These are phyloP conservation scores for Penicillium digitatum DNA, from an alignment of 2,329 filamentous ascomycete genomes.

Conservation along the genomic window DNA sequence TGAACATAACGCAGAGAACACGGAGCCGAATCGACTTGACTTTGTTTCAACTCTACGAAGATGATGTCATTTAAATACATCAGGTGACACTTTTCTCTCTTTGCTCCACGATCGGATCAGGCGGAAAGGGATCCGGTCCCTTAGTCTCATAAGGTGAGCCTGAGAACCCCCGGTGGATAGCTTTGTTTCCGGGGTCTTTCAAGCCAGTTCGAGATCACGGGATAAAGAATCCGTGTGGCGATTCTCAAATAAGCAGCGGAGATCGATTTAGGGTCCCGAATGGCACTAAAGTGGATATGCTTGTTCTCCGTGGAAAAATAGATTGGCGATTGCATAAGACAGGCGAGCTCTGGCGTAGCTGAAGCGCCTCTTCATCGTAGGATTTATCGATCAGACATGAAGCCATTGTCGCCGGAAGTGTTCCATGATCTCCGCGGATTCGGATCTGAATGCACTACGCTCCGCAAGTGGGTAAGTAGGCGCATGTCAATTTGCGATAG, in stretches of 20 bases:
- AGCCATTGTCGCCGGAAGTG: neutral
- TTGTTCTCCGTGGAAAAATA: neutral
- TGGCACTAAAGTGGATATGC: neutral
- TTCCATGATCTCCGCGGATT: neutral
- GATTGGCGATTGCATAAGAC: neutral
- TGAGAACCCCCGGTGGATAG: neutral
- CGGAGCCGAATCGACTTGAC: no score
- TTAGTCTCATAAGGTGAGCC: neutral
- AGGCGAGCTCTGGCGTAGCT: neutral
- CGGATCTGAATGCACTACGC: neutral
- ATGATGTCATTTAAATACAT: neutral
- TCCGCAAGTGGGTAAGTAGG: neutral
- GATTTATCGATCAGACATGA: neutral
- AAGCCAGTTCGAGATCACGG: neutral
- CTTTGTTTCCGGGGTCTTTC: neutral
- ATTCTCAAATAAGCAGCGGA: conserved; percentile 5
- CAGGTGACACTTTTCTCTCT: no score
- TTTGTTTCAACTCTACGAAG: no score
- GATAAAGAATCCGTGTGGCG: conserved; percentile 3
- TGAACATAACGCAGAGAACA: neutral
- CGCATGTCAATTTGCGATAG: conserved; percentile 1
- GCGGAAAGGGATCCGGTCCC: conserved; percentile 4
- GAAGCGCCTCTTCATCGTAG: neutral
- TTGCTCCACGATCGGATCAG: conserved; percentile 3
- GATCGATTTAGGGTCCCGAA: conserved; percentile 3